These are phyloP conservation scores for Diaporthe sp. DNA, from an alignment of 2,329 filamentous ascomycete species.

Conservation along the genomic window DNA sequence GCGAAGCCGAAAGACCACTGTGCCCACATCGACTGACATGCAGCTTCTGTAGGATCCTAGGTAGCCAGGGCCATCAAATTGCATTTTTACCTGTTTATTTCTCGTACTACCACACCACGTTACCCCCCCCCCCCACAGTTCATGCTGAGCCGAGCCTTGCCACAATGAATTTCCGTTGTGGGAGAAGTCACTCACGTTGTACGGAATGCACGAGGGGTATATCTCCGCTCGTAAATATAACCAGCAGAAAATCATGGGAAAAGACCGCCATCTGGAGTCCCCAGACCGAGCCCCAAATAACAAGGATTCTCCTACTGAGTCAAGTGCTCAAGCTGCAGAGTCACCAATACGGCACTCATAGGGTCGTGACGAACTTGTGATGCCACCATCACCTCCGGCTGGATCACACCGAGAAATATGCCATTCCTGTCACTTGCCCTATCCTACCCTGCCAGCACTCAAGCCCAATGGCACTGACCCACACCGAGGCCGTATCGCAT, in stretches of 20 bases:
- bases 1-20: neutral
- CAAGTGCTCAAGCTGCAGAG: neutral
- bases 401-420: neutral
- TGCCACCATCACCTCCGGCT: neutral
- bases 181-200: neutral
- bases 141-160: neutral
- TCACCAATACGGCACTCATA: neutral
- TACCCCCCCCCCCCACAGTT: too few species aligned
- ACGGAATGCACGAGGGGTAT: neutral
- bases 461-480: neutral
- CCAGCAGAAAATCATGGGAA: neutral
- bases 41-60: neutral
- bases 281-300: neutral
- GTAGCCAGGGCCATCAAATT: neutral
- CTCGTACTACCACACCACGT: neutral
- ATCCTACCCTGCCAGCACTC: neutral
- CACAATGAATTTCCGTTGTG: neutral
- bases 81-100: neutral
- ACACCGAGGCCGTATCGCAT: conserved; percentile 16
- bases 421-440: neutral
- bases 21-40: neutral
- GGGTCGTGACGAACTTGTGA: neutral
- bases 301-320: neutral
- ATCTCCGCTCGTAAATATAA: neutral
- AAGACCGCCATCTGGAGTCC: neutral